Evolutionary conservation across 2,329 filamentous ascomycete species (phyloP).

Genomic region (Bimuria novae-zelandiae): DNA sequence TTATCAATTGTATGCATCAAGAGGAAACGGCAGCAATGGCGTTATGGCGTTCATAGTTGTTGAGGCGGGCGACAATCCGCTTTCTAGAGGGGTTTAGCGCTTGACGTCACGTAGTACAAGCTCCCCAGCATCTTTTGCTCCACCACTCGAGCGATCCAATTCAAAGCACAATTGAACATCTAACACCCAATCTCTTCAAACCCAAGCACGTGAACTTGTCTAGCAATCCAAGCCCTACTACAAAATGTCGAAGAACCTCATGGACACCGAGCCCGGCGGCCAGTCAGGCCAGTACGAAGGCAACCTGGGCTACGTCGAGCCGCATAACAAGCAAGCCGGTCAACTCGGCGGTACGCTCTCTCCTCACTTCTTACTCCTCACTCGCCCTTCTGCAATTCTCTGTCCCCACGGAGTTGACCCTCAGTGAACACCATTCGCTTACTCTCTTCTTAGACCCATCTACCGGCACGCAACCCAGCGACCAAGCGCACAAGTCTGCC

Average conservation of each 20-base stretch:
- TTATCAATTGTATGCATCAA: not conserved
- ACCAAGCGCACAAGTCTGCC: slow-evolving; percentile 30
- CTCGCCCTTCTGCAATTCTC: too few relatives aligned
- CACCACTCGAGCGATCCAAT: not conserved
- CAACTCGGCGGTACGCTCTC: slow-evolving; percentile 58
- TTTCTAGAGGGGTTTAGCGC: slow-evolving; percentile 2
- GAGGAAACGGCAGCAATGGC: slow-evolving; percentile 10
- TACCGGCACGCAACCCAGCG: slow-evolving; percentile 14
- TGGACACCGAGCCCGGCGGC: slow-evolving; percentile 64
- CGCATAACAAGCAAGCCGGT: slow-evolving; percentile 59
- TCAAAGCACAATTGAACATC: not conserved
- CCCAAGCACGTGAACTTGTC: not conserved
- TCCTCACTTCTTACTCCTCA: not conserved
- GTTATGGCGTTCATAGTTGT: slow-evolving; percentile 19
- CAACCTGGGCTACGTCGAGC: slow-evolving; percentile 54
- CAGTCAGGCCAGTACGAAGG: slow-evolving; percentile 67
- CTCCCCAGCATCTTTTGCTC: slow-evolving; percentile 6
- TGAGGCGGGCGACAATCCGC: slow-evolving; percentile 17
- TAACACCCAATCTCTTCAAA: slow-evolving; percentile 1
- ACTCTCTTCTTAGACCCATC: slow-evolving; percentile 12
- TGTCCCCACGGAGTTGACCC: not conserved
- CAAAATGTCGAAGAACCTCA: slow-evolving; percentile 58
- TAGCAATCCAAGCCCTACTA: not conserved
- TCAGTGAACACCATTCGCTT: not conserved
- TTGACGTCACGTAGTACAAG: slow-evolving; percentile 2